Conservation (phyloP, 1,284 basidiomycete species). For the Inonotus hispidus region DNA sequence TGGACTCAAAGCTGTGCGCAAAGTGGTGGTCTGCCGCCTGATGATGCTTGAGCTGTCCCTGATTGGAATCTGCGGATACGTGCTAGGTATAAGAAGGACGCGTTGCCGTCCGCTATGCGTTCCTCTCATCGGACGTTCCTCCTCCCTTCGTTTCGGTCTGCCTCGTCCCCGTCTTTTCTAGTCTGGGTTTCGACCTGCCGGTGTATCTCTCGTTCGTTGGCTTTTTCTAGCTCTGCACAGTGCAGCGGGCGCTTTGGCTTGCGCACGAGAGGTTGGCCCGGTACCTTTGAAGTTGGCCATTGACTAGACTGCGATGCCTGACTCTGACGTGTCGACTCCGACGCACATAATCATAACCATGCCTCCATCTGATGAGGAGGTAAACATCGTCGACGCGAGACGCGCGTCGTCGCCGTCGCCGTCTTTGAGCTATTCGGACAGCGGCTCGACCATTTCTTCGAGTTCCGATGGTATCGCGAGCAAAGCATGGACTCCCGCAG, state of each 20-base stretch:
- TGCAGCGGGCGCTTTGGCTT: no score
- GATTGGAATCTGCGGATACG: not conserved
- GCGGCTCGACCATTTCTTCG: not conserved
- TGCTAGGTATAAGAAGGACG: not conserved
- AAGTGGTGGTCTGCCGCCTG: not conserved
- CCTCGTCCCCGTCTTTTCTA: not conserved
- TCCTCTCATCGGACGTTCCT: not conserved
- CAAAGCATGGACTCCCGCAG: conserved; percentile 3
- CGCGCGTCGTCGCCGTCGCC: not conserved
- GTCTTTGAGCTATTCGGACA: not conserved
- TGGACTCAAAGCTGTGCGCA: not conserved
- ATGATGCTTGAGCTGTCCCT: not conserved
- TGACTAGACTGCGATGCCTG: no score
- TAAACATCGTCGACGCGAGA: not conserved
- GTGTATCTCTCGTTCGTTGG: not conserved
- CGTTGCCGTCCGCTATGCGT: not conserved
- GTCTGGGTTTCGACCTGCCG: not conserved
- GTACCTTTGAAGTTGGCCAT: no score
- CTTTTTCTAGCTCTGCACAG: not conserved
- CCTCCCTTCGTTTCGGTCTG: not conserved
- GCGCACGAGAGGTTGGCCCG: no score
- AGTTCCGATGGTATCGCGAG: not conserved
- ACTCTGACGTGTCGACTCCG: not conserved
- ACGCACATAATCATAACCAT: not conserved
- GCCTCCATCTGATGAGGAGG: not conserved